These are phyloP conservation scores for Vinca minor DNA, from an alignment of 257 asterid species.

Conservation along the genomic window DNA sequence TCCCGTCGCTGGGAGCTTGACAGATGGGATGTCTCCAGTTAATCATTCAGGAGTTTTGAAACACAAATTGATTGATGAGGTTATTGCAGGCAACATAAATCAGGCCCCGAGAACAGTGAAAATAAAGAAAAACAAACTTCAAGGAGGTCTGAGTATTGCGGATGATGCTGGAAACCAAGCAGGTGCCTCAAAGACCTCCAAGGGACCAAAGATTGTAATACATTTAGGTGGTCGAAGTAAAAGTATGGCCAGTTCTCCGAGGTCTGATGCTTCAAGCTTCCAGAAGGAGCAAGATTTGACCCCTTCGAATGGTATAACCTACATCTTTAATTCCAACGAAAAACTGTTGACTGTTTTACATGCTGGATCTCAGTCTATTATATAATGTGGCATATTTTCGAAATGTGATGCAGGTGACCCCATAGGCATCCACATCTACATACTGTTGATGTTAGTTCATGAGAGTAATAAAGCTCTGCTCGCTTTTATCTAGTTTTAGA, in stretches of 20 bases:
- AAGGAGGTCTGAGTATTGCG: constrained; percentile 25
- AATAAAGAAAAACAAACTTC: constrained; percentile 52
- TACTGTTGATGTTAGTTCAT: neutral
- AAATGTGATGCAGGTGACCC: neutral
- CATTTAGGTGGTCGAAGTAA: constrained; percentile 75
- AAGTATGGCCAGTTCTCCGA: constrained; percentile 45
- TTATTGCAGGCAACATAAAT: constrained; percentile 29
- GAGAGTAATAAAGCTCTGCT: neutral
- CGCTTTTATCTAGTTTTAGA: neutral
- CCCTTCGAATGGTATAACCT: constrained; percentile 50
- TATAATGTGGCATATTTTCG: neutral
- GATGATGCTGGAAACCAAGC: constrained; percentile 45
- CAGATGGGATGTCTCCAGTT: constrained; percentile 35
- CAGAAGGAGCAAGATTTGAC: constrained; percentile 48
- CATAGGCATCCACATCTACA: neutral
- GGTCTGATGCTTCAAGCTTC: constrained; percentile 52
- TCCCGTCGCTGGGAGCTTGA: constrained; percentile 49
- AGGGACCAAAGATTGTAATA: constrained; percentile 78
- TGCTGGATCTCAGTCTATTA: neutral
- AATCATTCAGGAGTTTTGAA: constrained; percentile 39
- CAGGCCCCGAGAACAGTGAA: constrained; percentile 58
- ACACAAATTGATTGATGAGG: constrained; percentile 50
- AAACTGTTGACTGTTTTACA: neutral
- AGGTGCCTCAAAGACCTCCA: constrained; percentile 38
- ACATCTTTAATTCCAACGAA: neutral